Evolutionary conservation across 805 yeast genomes (phyloP), one percentile per base, ranked within the genome.

Genomic region (Candida arabinofermentans): DNA sequence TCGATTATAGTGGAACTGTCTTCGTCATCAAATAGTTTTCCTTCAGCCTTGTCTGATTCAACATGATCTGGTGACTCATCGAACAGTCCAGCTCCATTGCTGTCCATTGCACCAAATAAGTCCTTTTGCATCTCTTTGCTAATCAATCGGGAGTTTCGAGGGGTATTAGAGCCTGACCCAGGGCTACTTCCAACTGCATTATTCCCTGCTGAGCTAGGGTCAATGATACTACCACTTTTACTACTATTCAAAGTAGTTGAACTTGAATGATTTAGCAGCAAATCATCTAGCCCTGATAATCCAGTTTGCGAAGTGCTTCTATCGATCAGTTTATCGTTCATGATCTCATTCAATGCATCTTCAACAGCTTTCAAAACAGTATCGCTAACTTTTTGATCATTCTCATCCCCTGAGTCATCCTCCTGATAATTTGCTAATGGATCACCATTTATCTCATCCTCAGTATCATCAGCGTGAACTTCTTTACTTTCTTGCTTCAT

Each of bases 311-410:
- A 29, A 16, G 5, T 33, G 14, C 26, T 30, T 17, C 16, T 33
- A 2, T 37, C 43, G 7, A 40, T 44, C 14, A 10, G 34, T 5
- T 48, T 42, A 27, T 61, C 55, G 22, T 53, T 62, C 72, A 76
- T 75, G 26, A 83, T 81, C 47, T 80, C 77, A 22, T 72, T 74
- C 42, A 83, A 71, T 3, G 86, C 88, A 55, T 76, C 79, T 53
- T 81, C 86, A 16, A 83, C 84, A 0, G 87, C 86, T 39, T 69
- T 66, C 5, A 80, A 59, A 1, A 75, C 81, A 14, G 60, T 66
- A 3, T 71, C 69, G 37, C 74, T 69, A 3, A 72, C 68, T 27
- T 49, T 57, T 7, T 49, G 48, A 3, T 62, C 58, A 29, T 59
- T 61, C 27, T 65, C 67, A 17, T 66, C 62, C 13, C 62, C 65